These are phyloP conservation scores for Gremmenia infestans DNA, from an alignment of 2,329 filamentous ascomycete genomes.

Conservation along the genomic window DNA sequence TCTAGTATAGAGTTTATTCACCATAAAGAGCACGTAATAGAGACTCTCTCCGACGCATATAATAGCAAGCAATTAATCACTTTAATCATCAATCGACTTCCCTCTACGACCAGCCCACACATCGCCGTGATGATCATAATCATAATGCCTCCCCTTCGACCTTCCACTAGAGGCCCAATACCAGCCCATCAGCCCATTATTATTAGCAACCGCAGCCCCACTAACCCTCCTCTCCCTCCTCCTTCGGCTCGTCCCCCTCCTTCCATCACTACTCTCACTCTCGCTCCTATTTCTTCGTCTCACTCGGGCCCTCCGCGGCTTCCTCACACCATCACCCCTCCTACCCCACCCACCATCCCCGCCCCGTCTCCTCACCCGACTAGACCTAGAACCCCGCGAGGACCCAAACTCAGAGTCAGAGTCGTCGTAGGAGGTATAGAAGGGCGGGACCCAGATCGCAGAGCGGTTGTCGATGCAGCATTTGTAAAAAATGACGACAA, in stretches of 20 bases:
- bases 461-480: not conserved
- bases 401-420: conserved; percentile 8
- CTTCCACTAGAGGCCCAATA: not conserved
- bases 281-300: not conserved
- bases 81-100: not conserved
- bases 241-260: not conserved
- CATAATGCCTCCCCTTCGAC: not conserved
- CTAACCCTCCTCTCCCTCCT: not conserved
- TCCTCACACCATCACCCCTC: conserved; percentile 3
- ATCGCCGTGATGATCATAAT: not conserved
- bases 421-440: not conserved
- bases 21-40: too few species aligned
- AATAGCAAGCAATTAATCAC: not conserved
- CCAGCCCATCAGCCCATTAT: not conserved
- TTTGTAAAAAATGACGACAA: conserved; percentile 34
- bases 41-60: not conserved
- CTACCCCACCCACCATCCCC: not conserved
- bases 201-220: not conserved
- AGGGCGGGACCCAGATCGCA: not conserved
- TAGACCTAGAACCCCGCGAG: not conserved
- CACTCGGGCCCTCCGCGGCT: not conserved
- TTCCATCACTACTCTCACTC: not conserved
- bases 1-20: too few species aligned
- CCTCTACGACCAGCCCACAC: not conserved
- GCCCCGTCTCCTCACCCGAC: not conserved